These are phyloP conservation scores for Pholiota conissans DNA, from an alignment of 768 basidiomycete species.

Conservation along the genomic window DNA sequence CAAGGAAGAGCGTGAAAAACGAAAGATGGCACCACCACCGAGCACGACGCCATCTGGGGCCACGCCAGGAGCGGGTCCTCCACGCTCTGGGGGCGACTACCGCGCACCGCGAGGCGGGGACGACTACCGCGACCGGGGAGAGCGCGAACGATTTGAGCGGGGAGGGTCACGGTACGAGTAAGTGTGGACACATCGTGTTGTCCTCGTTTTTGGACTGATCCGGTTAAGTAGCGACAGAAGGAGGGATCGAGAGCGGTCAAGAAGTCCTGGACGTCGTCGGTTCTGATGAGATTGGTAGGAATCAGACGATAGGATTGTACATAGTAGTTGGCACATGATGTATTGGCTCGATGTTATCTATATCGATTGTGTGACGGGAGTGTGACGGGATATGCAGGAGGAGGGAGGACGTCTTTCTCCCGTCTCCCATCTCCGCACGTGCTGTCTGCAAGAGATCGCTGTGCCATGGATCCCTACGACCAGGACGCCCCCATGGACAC, in stretches of 20 bases:
- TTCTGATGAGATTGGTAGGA: slow-evolving; percentile 36
- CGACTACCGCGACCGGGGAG: slow-evolving; percentile 62
- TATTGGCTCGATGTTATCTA: slow-evolving; percentile 8
- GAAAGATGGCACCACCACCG: slow-evolving; percentile 57
- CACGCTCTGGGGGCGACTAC: slow-evolving; percentile 39
- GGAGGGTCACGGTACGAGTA: slow-evolving; percentile 74
- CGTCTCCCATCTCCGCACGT: slow-evolving; percentile 8
- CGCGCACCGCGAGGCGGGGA: slow-evolving; percentile 52
- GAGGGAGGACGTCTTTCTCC: slow-evolving; percentile 5
- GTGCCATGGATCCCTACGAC: slow-evolving; percentile 29
- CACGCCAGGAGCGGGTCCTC: slow-evolving; percentile 38
- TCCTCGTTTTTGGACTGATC: slow-evolving; percentile 28
- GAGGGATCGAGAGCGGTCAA: slow-evolving; percentile 70
- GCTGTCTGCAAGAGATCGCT: too few species aligned
- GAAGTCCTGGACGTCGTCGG: slow-evolving; percentile 67
- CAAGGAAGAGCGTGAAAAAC: slow-evolving; percentile 87
- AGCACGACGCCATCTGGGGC: slow-evolving; percentile 36
- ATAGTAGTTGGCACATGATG: slow-evolving; percentile 1
- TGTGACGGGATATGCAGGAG: too few species aligned
- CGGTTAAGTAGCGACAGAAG: slow-evolving; percentile 58
- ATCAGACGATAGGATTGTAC: not conserved
- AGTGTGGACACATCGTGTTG: slow-evolving; percentile 33
- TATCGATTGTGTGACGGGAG: slow-evolving; percentile 19
- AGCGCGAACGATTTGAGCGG: slow-evolving; percentile 68
- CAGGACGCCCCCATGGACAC: slow-evolving; percentile 39